Conservation (phyloP, 129 eudicot species). For the Silybum marianum region DNA sequence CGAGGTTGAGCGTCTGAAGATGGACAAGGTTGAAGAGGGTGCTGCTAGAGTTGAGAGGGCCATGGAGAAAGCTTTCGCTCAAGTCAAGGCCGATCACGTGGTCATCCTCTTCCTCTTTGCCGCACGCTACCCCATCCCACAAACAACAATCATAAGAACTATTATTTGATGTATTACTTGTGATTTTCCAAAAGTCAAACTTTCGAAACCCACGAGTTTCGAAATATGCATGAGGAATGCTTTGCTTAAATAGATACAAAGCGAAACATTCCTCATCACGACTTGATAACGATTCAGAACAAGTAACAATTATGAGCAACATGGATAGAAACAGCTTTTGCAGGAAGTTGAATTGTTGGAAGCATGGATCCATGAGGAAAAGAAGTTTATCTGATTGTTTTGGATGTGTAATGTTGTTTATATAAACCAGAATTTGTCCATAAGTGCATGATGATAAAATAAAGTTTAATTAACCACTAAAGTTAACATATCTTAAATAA, state of each 20-base stretch:
- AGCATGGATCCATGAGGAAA: slow-evolving; percentile 5
- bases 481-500: too few relatives aligned
- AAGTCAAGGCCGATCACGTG: slow-evolving; percentile 17
- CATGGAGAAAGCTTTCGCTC: slow-evolving; percentile 16
- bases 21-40: slow-evolving; percentile 28
- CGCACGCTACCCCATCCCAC: slow-evolving; percentile 4
- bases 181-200: slow-evolving; percentile 15
- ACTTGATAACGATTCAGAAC: not conserved
- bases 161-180: not conserved
- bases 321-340: not conserved
- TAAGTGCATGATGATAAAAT: too few relatives aligned
- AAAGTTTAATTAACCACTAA: too few relatives aligned
- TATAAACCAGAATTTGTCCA: too few relatives aligned
- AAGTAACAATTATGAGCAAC: not conserved
- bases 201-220: not conserved
- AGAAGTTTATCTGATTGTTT: too few relatives aligned
- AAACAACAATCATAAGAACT: slow-evolving; percentile 20
- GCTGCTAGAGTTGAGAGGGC: slow-evolving; percentile 15
- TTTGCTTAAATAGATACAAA: slow-evolving; percentile 29
- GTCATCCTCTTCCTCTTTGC: not conserved
- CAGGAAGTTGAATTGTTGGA: not conserved
- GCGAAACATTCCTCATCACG: slow-evolving; percentile 20
- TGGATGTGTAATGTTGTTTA: too few relatives aligned
- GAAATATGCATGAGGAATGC: not conserved
- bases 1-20: slow-evolving; percentile 28